Evolutionary conservation across 2,329 filamentous ascomycete species (phyloP).

Genomic region (Ophiognomonia clavigignenti-juglandacearum): DNA sequence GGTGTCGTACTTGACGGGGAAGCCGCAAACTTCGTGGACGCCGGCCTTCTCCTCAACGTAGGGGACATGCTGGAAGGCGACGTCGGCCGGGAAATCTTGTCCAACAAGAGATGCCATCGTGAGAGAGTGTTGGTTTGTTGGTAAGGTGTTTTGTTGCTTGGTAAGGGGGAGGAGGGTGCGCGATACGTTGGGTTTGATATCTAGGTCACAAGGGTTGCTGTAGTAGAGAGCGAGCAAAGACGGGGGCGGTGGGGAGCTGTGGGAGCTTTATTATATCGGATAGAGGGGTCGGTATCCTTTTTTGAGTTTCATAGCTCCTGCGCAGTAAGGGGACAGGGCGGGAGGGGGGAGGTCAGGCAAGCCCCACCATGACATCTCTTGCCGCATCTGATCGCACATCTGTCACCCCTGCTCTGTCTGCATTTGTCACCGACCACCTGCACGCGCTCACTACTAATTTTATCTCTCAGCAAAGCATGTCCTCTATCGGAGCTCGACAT

Average conservation of each 20-base stretch:
- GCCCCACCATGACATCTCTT: constrained; percentile 11
- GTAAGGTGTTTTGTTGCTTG: neutral
- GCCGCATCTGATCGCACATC: neutral
- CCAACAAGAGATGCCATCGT: constrained; percentile 44
- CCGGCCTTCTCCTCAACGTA: constrained; percentile 64
- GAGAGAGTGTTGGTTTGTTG: constrained; percentile 29
- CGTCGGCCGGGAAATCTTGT: constrained; percentile 75
- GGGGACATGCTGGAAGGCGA: constrained; percentile 80
- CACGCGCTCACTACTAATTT: neutral
- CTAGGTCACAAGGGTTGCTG: too few species aligned
- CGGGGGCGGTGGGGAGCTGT: too few species aligned
- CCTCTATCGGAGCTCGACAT: too few species aligned
- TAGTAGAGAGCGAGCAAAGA: too few species aligned
- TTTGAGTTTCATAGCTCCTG: too few species aligned
- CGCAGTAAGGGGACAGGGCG: too few species aligned
- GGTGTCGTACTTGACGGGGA: constrained; percentile 73
- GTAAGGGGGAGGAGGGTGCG: constrained; percentile 16
- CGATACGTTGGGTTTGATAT: neutral
- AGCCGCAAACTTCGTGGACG: constrained; percentile 67
- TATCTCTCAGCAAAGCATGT: too few species aligned
- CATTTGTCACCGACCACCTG: constrained; percentile 5
- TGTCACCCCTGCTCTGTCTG: neutral
- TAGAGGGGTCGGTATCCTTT: too few species aligned
- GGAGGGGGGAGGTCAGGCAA: too few species aligned
- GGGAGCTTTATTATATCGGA: too few species aligned